Conservation (phyloP, 495 filamentous ascomycete species). For the Daldinia loculata region DNA sequence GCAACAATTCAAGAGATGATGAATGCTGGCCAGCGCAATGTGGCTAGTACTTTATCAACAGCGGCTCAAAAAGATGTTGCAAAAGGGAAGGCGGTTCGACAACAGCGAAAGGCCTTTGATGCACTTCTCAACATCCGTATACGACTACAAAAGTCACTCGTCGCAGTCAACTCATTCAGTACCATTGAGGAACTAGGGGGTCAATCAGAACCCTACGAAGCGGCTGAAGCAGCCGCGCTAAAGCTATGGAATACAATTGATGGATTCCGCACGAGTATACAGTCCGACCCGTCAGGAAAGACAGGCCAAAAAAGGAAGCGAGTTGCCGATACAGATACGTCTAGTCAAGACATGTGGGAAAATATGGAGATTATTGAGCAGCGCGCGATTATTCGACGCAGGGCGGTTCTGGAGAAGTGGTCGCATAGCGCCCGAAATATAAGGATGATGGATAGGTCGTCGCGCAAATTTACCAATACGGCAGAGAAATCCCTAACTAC, state of each 20-base stretch:
- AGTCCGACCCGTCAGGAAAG: conserved; percentile 49
- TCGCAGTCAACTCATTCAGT: conserved; percentile 80
- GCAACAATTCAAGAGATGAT: conserved; percentile 44
- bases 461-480: conserved; percentile 39
- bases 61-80: conserved; percentile 65
- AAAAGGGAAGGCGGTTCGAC: conserved; percentile 86
- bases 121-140: conserved; percentile 86
- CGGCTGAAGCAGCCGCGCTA: conserved; percentile 87
- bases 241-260: conserved; percentile 87
- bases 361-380: conserved; percentile 73
- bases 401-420: conserved; percentile 72
- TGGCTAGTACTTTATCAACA: conserved; percentile 54
- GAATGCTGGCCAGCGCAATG: conserved; percentile 53
- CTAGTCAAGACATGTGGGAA: conserved; percentile 73
- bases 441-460: conserved; percentile 46
- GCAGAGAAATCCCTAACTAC: conserved; percentile 69
- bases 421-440: conserved; percentile 62
- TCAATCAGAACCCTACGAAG: conserved; percentile 64
- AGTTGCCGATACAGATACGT: conserved; percentile 58
- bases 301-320: conserved; percentile 67
- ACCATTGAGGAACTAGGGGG: conserved; percentile 51
- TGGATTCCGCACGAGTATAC: conserved; percentile 67
- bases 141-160: conserved; percentile 86
- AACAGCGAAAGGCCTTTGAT: conserved; percentile 86
- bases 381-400: conserved; percentile 59